These are phyloP conservation scores for Boletus barrowsii DNA, from an alignment of 768 basidiomycete species.

Conservation along the genomic window DNA sequence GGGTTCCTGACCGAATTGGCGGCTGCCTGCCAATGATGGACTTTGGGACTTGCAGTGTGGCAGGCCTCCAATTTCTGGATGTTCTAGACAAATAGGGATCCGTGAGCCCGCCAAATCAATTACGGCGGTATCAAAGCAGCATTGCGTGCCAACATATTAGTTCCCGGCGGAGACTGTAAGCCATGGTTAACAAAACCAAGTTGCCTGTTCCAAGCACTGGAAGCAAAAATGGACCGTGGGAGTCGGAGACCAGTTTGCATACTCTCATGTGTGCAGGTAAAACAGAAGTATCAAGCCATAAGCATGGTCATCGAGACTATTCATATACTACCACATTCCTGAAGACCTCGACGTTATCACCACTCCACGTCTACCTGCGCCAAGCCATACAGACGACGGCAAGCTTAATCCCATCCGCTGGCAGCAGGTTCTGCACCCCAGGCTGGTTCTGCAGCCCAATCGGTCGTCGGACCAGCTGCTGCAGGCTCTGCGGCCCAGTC, in stretches of 20 bases:
- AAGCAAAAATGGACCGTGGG: no score
- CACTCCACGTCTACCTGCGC: slow-evolving; percentile 1
- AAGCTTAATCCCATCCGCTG: slow-evolving; percentile 31
- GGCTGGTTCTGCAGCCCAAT: slow-evolving; percentile 83
- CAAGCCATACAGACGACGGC: not conserved
- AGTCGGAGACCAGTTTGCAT: slow-evolving; percentile 4
- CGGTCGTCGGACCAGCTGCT: slow-evolving; percentile 39
- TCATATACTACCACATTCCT: slow-evolving; percentile 11
- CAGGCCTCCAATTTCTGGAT: not conserved
- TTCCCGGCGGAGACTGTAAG: no score
- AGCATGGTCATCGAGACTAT: slow-evolving; percentile 20
- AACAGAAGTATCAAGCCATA: slow-evolving; percentile 11
- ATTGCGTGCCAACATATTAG: no score
- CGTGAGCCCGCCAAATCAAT: not conserved
- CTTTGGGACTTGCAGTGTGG: not conserved
- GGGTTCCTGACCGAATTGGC: no score
- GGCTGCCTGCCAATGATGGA: not conserved
- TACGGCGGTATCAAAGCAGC: no score
- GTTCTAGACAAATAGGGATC: no score
- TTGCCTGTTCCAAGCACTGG: no score
- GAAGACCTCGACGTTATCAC: not conserved
- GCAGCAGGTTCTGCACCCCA: slow-evolving; percentile 35
- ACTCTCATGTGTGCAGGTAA: slow-evolving; percentile 16
- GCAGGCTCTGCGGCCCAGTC: slow-evolving; percentile 80
- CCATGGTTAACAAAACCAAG: no score